Base-by-base conservation (phyloP, 1,284 basidiomycete species). In the Microbotryum silenes-acaulis region DNA sequence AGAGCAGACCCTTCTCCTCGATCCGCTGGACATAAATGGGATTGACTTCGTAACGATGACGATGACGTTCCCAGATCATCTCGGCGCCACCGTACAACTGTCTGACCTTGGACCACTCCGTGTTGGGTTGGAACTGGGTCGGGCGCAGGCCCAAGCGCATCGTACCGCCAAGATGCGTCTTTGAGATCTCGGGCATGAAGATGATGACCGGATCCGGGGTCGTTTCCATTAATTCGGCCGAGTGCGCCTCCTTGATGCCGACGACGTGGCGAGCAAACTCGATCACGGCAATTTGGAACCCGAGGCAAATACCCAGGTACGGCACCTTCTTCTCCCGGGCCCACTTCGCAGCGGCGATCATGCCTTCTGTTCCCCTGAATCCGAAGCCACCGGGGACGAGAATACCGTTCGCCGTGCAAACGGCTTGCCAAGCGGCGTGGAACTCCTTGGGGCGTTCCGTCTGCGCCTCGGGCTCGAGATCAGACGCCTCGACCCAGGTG, bases 141-240 rank as follows among this genome's bases (percentile, higher is more conserved):
- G 96, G 92, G 23, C 94, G 85, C 56, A 98, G 81, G 25, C 94
- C 94, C 18, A 97, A 83, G 23, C 94, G 86, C 94, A 99, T 99
- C 25, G 94, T 99, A 31, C 94, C 94, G 59, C 94, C 94, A 82
- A 98, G 90, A 70, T 98, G 92, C 8, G 93, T 97, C 74, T 89
- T 90, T 51, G 91, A 96, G 71, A 98, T 90, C 76, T 99, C 94
- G 33, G 94, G 94, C 94, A 99, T 99, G 82, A 94, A 98, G 70
- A 97, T 83, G 76, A 98, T 82, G 60, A 93, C 82, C 0, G 88
- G 89, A 68, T 90, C 80, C 21, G 77, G 72, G 25, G 79, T 79
- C 18, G 75, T 71, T 42, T 80, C 77, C 51, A 82, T 78, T 69
- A 98, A 89, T 77, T 98, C 94, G 29, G 84, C 78, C 2, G 93